These are phyloP conservation scores for Yarrowia hollandica DNA, from an alignment of 805 yeast genomes.

Conservation along the genomic window DNA sequence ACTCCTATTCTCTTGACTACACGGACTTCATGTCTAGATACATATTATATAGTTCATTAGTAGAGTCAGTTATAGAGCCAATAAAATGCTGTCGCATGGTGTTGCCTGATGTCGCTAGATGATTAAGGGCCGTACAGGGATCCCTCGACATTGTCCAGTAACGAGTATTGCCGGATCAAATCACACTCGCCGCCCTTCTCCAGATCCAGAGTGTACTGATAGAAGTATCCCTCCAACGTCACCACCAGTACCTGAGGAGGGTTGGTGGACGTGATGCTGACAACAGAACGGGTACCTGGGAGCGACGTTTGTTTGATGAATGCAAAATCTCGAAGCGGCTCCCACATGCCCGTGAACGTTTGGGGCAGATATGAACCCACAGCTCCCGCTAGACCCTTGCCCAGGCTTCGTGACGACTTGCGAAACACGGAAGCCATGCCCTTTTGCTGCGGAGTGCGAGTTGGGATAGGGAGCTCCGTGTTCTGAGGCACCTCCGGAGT, in stretches of 20 bases:
- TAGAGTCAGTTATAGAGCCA: constrained; percentile 23
- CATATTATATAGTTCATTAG: constrained; percentile 1
- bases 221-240: constrained; percentile 77
- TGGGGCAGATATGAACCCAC: constrained; percentile 86
- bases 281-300: constrained; percentile 46
- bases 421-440: constrained; percentile 39
- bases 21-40: not conserved
- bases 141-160: constrained; percentile 39
- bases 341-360: constrained; percentile 76
- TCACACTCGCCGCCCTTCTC: constrained; percentile 94
- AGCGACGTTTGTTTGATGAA: constrained; percentile 58
- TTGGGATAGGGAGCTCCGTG: constrained; percentile 4
- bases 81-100: constrained; percentile 3
- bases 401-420: constrained; percentile 40
- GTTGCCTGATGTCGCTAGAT: too few species aligned
- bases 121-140: constrained; percentile 16
- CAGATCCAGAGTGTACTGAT: constrained; percentile 77
- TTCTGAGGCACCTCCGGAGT: constrained; percentile 12
- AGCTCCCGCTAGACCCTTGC: constrained; percentile 61
- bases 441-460: constrained; percentile 29
- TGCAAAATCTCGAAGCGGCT: constrained; percentile 87
- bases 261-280: constrained; percentile 42
- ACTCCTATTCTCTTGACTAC: too few species aligned
- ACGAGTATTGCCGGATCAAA: constrained; percentile 66
- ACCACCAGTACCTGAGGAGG: constrained; percentile 58